Conservation (phyloP, 2,329 filamentous ascomycete genomes). For the Aspergillus flavus region DNA sequence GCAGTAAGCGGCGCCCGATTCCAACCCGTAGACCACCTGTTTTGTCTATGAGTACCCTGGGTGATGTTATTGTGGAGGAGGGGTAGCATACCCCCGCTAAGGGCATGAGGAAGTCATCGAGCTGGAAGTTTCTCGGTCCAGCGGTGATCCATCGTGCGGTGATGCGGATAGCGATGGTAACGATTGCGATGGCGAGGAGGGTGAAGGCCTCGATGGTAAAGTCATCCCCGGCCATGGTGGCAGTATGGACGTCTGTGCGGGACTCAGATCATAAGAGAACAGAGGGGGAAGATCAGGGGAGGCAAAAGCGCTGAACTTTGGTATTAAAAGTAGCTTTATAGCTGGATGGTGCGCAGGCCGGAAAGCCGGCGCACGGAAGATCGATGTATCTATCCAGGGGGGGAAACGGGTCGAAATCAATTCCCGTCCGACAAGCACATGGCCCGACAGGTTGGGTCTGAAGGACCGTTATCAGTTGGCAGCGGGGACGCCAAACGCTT, state of each 20-base stretch:
- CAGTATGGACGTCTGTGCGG: not conserved
- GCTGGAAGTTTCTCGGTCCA: slow-evolving; percentile 54
- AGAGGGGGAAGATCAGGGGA: not conserved
- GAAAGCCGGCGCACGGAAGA: not conserved
- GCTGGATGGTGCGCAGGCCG: not conserved
- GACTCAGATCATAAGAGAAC: not conserved
- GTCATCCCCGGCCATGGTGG: slow-evolving; percentile 20
- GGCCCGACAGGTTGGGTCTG: not conserved
- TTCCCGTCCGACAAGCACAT: not conserved
- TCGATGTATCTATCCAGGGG: not conserved
- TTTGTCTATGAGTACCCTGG: not conserved
- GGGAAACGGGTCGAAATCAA: not conserved
- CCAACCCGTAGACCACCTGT: slow-evolving; percentile 54
- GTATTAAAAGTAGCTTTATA: not conserved
- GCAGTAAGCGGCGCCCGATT: slow-evolving; percentile 54
- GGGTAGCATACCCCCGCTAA: slow-evolving; percentile 50
- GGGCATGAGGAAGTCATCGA: slow-evolving; percentile 63
- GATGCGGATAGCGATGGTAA: slow-evolving; percentile 55
- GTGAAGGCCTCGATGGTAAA: slow-evolving; percentile 54
- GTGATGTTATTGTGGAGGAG: not conserved
- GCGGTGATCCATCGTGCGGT: slow-evolving; percentile 52
- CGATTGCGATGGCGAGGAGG: slow-evolving; percentile 53
- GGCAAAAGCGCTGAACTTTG: not conserved
- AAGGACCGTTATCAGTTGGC: not conserved
- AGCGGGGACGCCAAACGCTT: not conserved